A percentile compares a stretch with the other conserved stretches of the same genome.
phyloP scores from a whole-genome alignment of 73 alveolate species.

The Symbiodinium pilosum region DNA sequence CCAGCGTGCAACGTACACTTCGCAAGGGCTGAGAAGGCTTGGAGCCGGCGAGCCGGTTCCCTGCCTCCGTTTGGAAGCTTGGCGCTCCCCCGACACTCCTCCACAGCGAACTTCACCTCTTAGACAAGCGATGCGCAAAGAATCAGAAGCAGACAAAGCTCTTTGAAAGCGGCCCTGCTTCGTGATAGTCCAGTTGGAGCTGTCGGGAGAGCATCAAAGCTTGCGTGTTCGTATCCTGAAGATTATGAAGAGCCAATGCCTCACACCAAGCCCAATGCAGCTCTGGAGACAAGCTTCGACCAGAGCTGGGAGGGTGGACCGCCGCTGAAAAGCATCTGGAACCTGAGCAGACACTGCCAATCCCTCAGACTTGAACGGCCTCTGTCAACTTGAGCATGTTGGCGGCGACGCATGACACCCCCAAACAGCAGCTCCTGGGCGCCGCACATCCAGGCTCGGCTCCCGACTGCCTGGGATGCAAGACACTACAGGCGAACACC shows the following conservation, averaged over 20 bases:
- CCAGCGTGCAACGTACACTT: no score
- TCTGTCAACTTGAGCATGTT: no score
- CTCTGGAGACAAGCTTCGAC: neutral
- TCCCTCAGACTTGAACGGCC: neutral
- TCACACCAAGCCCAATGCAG: neutral
- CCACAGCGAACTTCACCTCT: conserved; percentile 20
- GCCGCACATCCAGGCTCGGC: neutral
- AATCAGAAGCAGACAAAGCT: no score
- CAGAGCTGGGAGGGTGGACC: conserved; percentile 8
- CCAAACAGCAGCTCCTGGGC: neutral
- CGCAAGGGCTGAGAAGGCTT: no score
- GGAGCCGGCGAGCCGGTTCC: no score
- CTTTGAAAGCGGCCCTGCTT: neutral
- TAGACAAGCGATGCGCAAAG: no score
- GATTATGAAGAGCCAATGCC: neutral
- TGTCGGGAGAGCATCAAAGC: conserved; percentile 12
- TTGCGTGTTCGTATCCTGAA: conserved; percentile 1
- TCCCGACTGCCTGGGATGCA: neutral
- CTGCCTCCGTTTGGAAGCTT: neutral
- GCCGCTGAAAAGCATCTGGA: neutral
- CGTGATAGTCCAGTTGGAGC: conserved; percentile 10
- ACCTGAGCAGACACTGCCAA: neutral
- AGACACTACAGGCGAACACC: no score
- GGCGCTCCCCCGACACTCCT: conserved; percentile 24
- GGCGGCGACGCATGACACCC: no score